Percentiles rank a stretch among this genome's conserved stretches.
phyloP scores from a whole-genome alignment of 2,329 filamentous ascomycete genomes.

The Rutstroemia sp. region DNA sequence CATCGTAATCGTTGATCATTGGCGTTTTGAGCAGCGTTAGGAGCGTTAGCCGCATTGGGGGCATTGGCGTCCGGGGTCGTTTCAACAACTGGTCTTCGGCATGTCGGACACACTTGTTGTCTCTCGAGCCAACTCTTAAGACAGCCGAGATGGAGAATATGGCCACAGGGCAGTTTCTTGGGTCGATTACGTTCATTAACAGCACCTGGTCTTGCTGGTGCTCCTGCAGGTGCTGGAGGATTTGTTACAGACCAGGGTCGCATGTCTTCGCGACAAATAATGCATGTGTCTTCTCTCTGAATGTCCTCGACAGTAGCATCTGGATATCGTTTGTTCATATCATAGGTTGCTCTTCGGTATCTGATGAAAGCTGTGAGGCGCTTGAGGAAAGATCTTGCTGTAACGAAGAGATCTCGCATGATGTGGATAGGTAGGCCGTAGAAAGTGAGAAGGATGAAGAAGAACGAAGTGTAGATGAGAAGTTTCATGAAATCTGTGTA shows the following conservation, averaged over 20 bases:
- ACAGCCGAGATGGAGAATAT: slow-evolving; percentile 90
- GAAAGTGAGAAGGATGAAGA: slow-evolving; percentile 85
- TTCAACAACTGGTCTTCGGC: slow-evolving; percentile 71
- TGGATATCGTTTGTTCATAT: slow-evolving; percentile 87
- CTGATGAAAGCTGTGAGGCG: slow-evolving; percentile 80
- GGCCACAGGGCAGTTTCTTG: slow-evolving; percentile 94
- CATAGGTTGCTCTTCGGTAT: slow-evolving; percentile 83
- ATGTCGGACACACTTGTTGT: slow-evolving; percentile 95
- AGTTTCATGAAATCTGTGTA: slow-evolving; percentile 81
- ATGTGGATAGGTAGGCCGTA: slow-evolving; percentile 96
- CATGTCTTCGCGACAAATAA: slow-evolving; percentile 97
- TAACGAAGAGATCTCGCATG: slow-evolving; percentile 90
- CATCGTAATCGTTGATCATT: slow-evolving; percentile 25
- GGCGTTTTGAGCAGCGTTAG: slow-evolving; percentile 16
- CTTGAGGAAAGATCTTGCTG: slow-evolving; percentile 83
- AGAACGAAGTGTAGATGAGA: slow-evolving; percentile 83
- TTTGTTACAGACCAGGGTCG: slow-evolving; percentile 57
- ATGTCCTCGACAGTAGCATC: slow-evolving; percentile 88
- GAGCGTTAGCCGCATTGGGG: no score
- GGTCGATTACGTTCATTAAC: slow-evolving; percentile 77
- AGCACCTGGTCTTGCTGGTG: slow-evolving; percentile 24
- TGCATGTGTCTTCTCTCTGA: slow-evolving; percentile 82
- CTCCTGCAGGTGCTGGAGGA: slow-evolving; percentile 35
- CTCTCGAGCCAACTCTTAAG: slow-evolving; percentile 95
- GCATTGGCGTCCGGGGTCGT: slow-evolving; percentile 28